phyloP scores from a whole-genome alignment of 139 green algal species.

The Diplosphaera chodatii region DNA sequence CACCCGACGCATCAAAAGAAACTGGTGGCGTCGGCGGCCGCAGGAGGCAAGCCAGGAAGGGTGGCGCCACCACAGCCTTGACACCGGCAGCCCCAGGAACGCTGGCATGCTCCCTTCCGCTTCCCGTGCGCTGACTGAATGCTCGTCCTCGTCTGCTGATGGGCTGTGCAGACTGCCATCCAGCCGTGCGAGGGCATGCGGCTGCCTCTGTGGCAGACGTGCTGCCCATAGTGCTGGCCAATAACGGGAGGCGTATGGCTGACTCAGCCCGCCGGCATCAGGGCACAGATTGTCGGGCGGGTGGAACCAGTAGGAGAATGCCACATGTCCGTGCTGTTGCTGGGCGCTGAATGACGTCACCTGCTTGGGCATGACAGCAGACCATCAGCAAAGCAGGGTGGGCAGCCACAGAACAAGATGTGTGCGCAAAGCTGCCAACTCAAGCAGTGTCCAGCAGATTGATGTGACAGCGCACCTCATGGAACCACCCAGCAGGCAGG shows the following conservation, averaged over 20 bases:
- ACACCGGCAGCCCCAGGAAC: no score
- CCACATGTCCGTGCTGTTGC: slow-evolving; percentile 44
- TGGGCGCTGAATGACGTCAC: slow-evolving; percentile 31
- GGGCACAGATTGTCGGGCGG: slow-evolving; percentile 69
- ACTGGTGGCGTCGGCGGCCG: background rate
- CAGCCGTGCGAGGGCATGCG: no score
- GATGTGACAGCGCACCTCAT: slow-evolving; percentile 74
- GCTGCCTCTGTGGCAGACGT: background rate
- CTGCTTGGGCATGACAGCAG: background rate
- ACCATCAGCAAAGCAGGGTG: no score
- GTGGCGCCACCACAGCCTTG: no score
- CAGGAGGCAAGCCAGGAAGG: background rate
- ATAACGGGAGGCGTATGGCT: slow-evolving; percentile 37
- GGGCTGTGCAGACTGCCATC: no score
- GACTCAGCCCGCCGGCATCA: slow-evolving; percentile 3
- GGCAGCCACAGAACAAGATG: no score
- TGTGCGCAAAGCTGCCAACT: no score
- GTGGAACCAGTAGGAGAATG: slow-evolving; percentile 87
- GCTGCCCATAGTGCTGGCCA: slow-evolving; percentile 36
- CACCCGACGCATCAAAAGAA: background rate
- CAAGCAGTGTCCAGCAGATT: no score
- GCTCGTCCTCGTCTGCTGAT: no score
- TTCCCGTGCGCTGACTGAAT: no score
- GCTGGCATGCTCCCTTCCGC: no score
- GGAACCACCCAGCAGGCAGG: slow-evolving; percentile 81